Percentiles rank a stretch among this genome's conserved stretches.
These are phyloP conservation scores for Fremontodendron californicum DNA, from an alignment of 345 rosid genomes.

Conservation along the genomic window DNA sequence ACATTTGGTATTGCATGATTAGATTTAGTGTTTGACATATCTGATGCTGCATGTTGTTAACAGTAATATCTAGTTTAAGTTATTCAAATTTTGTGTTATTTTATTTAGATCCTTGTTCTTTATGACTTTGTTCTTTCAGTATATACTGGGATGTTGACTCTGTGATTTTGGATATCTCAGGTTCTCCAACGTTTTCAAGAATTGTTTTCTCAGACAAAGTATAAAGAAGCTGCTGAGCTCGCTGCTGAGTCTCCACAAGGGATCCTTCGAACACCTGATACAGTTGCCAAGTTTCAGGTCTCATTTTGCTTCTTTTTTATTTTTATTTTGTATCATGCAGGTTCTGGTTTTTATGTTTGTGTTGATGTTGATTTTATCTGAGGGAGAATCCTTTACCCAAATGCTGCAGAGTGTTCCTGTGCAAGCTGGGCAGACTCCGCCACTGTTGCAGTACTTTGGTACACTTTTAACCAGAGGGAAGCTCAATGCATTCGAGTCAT, in stretches of 20 bases:
- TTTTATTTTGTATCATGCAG: too few species aligned
- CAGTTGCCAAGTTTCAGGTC: slow-evolving; percentile 97
- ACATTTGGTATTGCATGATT: neutral
- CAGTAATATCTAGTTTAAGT: neutral
- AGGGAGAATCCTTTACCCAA: neutral
- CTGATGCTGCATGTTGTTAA: neutral
- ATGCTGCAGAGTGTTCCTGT: slow-evolving; percentile 90
- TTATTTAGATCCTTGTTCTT: slow-evolving; percentile 3
- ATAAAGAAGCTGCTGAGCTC: slow-evolving; percentile 99
- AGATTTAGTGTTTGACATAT: neutral
- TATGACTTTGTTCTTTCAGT: neutral
- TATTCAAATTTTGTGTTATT: slow-evolving; percentile 3
- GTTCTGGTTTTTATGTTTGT: neutral
- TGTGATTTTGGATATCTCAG: slow-evolving; percentile 40
- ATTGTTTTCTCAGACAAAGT: slow-evolving; percentile 91
- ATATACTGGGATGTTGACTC: slow-evolving; percentile 10
- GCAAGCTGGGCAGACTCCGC: slow-evolving; percentile 98
- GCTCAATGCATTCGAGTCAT: slow-evolving; percentile 93
- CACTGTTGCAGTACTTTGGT: slow-evolving; percentile 95
- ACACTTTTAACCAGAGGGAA: slow-evolving; percentile 92
- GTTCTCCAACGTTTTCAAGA: slow-evolving; percentile 99
- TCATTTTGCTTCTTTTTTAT: slow-evolving; percentile 11
- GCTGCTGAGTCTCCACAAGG: slow-evolving; percentile 99
- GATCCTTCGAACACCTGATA: slow-evolving; percentile 92
- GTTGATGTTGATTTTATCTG: slow-evolving; percentile 19